A percentile compares a stretch with the other conserved stretches of the same genome.
Evolutionary conservation across 768 basidiomycete species (phyloP).

Genomic region (Termitomyces heimii): DNA sequence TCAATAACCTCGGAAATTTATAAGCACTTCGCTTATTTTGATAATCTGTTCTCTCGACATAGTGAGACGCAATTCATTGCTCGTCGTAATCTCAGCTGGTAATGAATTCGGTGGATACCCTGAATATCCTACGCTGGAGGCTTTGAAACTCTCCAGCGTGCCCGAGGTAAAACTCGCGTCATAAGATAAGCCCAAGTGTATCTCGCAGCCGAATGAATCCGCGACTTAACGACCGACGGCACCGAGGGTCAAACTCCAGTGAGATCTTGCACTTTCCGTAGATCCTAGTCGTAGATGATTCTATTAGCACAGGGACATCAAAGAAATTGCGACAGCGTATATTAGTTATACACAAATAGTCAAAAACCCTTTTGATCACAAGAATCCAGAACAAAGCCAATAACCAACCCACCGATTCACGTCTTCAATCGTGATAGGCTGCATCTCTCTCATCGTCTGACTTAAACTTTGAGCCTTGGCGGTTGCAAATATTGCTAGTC

Average conservation of each 20-base stretch:
- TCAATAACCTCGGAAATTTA: no score
- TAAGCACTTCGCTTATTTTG: no score
- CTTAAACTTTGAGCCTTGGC: slow-evolving; percentile 10
- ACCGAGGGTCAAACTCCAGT: no score
- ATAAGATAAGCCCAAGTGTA: not conserved
- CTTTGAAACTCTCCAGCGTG: not conserved
- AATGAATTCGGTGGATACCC: not conserved
- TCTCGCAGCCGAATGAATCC: not conserved
- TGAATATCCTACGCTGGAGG: not conserved
- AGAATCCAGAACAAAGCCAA: slow-evolving; percentile 7
- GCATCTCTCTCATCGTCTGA: slow-evolving; percentile 6
- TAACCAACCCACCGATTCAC: slow-evolving; percentile 10
- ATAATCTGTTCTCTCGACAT: no score
- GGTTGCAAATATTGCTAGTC: slow-evolving; percentile 9
- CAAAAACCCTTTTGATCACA: not conserved
- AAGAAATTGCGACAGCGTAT: no score
- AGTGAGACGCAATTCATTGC: no score
- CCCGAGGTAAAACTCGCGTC: not conserved
- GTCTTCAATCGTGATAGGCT: slow-evolving; percentile 3
- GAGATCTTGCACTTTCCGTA: not conserved
- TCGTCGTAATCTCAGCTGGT: no score
- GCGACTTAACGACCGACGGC: not conserved
- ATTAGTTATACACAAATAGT: not conserved
- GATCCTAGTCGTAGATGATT: not conserved
- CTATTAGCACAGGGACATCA: not conserved